A percentile compares a stretch with the other conserved stretches of the same genome.
Conservation (phyloP, 306 rosid species). For the Prinsepia uniflora region DNA sequence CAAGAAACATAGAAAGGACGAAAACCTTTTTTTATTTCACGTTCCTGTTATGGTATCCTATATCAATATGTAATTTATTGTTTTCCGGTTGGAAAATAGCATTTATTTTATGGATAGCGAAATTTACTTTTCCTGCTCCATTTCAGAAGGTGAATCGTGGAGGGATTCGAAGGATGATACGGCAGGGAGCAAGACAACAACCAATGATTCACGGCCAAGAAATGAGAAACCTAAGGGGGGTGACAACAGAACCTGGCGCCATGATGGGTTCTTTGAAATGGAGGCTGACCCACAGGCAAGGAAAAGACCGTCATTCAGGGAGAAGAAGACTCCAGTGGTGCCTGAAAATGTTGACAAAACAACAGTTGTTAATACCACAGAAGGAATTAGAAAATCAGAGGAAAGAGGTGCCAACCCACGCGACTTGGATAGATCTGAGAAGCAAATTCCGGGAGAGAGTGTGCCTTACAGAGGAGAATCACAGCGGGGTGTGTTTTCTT, state of each 20-base stretch:
- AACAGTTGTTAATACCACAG: conserved; percentile 29
- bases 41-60: background rate
- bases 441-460: conserved; percentile 43
- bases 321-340: conserved; percentile 57
- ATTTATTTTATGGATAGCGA: background rate
- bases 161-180: conserved; percentile 55
- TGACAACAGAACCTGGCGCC: conserved; percentile 40
- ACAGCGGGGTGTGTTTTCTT: conserved; percentile 47
- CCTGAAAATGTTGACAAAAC: conserved; percentile 42
- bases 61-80: background rate
- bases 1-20: background rate
- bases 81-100: background rate
- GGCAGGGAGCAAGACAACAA: conserved; percentile 30
- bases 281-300: conserved; percentile 47
- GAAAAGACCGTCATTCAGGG: conserved; percentile 84
- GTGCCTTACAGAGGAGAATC: conserved; percentile 39
- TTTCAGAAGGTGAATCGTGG: conserved; percentile 67
- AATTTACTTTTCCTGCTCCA: background rate
- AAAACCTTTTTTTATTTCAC: background rate
- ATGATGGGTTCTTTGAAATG: conserved; percentile 47
- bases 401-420: conserved; percentile 51
- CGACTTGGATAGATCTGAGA: conserved; percentile 38
- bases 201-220: conserved; percentile 41
- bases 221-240: conserved; percentile 47
- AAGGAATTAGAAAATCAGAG: conserved; percentile 58